Evolutionary conservation across 2,329 filamentous ascomycete genomes (phyloP), one percentile per base, ranked within the genome.

Genomic region (Alternaria viburni): DNA sequence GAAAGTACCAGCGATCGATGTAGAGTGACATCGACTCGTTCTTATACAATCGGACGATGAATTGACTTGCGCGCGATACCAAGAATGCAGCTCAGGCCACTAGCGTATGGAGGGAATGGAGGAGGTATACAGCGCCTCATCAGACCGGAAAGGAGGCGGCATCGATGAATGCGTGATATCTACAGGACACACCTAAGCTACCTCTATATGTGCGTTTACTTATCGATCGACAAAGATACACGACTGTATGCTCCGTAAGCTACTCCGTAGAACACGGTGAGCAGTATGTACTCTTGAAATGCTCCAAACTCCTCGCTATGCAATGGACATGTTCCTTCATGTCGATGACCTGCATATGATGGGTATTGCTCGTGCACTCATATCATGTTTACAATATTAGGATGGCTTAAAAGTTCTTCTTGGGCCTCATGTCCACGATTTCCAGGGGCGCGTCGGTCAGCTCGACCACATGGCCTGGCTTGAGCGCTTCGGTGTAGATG

Each of bases 401-500:
- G 12, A 17, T 21, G 30, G 45, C 25, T 44, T 54, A 70, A 21
- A 69, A 68, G 10, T 62, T 66, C 68, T 70, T 74, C 67, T 70
- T 77, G 15, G 72, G 72, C 52, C 78, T 64, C 77, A 92, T 81
- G 80, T 93, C 90, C 49, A 91, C 87, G 41, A 90, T 85, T 73
- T 91, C 86, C 74, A 91, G 90, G 60, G 84, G 81, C 68, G 87
- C 76, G 4, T 86, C 83, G n/a, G 81, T 78, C n/a, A 84, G 77
- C 69, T 88, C 86, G n/a, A 84, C 84, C 4, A 89, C 87, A 77
- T 89, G 87, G 0, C 86, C 87, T 13, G 85, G 85, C 63, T 82
- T 80, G 58, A 85, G 63, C 26, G 93, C 92, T 73, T 90, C 88
- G 0, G 91, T 93, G 75, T 97, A 97, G 1, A 96, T 86, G 71